Conservation (phyloP, 768 basidiomycete genomes). For the Pleurotus pulmonarius region DNA sequence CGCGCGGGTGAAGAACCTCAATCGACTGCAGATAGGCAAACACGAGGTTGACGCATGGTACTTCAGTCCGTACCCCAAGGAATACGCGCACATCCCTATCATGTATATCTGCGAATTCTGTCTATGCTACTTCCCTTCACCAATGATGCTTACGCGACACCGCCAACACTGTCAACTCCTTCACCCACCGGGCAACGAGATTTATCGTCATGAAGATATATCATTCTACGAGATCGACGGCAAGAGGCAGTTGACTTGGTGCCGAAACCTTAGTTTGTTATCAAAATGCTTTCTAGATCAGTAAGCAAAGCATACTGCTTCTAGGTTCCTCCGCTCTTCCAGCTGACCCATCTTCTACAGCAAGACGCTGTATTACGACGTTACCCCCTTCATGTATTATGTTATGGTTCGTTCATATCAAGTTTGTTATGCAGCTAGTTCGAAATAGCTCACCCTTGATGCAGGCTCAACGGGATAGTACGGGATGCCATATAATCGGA, state of each 20-base stretch:
- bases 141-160: slow-evolving; percentile 89
- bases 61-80: slow-evolving; percentile 98
- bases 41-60: slow-evolving; percentile 99
- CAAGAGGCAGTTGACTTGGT: slow-evolving; percentile 92
- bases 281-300: slow-evolving; percentile 99
- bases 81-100: slow-evolving; percentile 93
- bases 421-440: slow-evolving; percentile 11
- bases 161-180: slow-evolving; percentile 86
- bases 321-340: slow-evolving; percentile 2
- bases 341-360: slow-evolving; percentile 36
- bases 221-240: slow-evolving; percentile 99
- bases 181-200: slow-evolving; percentile 98
- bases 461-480: slow-evolving; percentile 79
- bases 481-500: slow-evolving; percentile 91
- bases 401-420: slow-evolving; percentile 70
- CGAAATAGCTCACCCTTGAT: slow-evolving; percentile 11
- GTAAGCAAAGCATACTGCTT: slow-evolving; percentile 42
- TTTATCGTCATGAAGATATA: slow-evolving; percentile 95
- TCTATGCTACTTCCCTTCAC: slow-evolving; percentile 86
- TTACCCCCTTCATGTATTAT: slow-evolving; percentile 99
- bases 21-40: slow-evolving; percentile 91
- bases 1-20: slow-evolving; percentile 96
- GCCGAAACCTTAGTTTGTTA: slow-evolving; percentile 91
- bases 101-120: slow-evolving; percentile 99
- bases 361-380: slow-evolving; percentile 99